Conservation (phyloP, 2,329 filamentous ascomycete genomes). For the Diaporthe sp. region DNA sequence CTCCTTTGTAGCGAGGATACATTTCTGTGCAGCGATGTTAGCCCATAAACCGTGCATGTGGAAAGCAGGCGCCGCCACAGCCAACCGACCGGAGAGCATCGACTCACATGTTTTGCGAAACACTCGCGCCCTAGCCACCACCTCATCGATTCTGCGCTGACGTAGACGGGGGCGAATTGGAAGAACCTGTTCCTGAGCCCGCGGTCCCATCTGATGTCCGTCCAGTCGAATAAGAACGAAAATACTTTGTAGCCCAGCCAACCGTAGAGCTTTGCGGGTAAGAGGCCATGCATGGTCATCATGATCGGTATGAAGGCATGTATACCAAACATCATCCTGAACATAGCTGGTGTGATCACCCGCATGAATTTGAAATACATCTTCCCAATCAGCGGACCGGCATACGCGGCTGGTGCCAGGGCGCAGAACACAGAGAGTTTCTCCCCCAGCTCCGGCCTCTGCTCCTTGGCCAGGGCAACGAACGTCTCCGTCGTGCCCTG, state of each 20-base stretch:
- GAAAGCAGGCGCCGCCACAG: background rate
- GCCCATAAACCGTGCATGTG: background rate
- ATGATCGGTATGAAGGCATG: slow-evolving; percentile 95
- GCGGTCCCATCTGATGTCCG: slow-evolving; percentile 85
- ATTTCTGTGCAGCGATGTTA: slow-evolving; percentile 70
- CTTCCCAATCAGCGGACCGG: slow-evolving; percentile 86
- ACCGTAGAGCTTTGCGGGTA: slow-evolving; percentile 79
- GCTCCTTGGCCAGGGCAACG: slow-evolving; percentile 89
- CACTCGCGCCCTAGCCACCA: slow-evolving; percentile 85
- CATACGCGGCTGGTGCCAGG: slow-evolving; percentile 90
- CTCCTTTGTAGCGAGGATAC: slow-evolving; percentile 85
- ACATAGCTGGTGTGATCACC: slow-evolving; percentile 80
- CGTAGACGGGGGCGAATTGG: slow-evolving; percentile 91
- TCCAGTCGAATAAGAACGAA: slow-evolving; percentile 90
- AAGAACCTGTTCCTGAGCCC: slow-evolving; percentile 86
- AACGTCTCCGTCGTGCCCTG: slow-evolving; percentile 93
- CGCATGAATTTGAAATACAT: slow-evolving; percentile 95
- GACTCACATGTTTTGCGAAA: slow-evolving; percentile 58
- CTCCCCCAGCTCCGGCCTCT: slow-evolving; percentile 85
- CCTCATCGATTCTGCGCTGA: slow-evolving; percentile 89
- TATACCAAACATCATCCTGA: slow-evolving; percentile 88
- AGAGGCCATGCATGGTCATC: slow-evolving; percentile 81
- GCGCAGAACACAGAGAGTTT: slow-evolving; percentile 92
- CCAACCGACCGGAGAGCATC: background rate
- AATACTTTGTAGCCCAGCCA: slow-evolving; percentile 90